Evolutionary conservation across 2,329 filamentous ascomycete species (phyloP).

Genomic region (Allantophomopsis cytisporea): DNA sequence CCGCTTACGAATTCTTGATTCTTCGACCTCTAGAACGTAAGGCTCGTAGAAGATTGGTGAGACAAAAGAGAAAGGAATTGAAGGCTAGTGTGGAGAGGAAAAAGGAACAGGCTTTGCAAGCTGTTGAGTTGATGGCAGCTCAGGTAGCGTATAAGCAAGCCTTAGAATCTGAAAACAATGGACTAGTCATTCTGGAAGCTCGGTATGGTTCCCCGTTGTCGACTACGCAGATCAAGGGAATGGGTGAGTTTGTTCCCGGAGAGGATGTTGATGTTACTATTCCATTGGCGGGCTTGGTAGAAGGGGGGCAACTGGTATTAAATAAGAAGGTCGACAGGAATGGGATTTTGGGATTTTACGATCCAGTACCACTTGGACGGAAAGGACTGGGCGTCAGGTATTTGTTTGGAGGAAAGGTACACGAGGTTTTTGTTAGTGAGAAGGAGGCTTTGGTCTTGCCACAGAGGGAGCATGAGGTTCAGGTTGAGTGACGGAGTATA

Average conservation of each 20-base stretch:
- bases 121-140: slow-evolving; percentile 24
- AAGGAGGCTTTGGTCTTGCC: slow-evolving; percentile 22
- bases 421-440: slow-evolving; percentile 22
- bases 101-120: slow-evolving; percentile 21
- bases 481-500: not conserved
- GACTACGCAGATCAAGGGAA: slow-evolving; percentile 9
- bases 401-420: slow-evolving; percentile 21
- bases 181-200: slow-evolving; percentile 23
- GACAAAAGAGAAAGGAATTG: slow-evolving; percentile 21
- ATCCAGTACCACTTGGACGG: slow-evolving; percentile 24
- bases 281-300: slow-evolving; percentile 27
- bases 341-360: slow-evolving; percentile 26
- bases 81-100: slow-evolving; percentile 20
- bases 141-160: slow-evolving; percentile 23
- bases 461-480: slow-evolving; percentile 19
- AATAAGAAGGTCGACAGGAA: slow-evolving; percentile 22
- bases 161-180: slow-evolving; percentile 19
- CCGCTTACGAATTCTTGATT: slow-evolving; percentile 24
- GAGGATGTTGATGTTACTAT: slow-evolving; percentile 24
- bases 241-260: slow-evolving; percentile 8
- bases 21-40: slow-evolving; percentile 23
- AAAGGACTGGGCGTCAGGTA: slow-evolving; percentile 27
- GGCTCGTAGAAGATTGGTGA: slow-evolving; percentile 19
- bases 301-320: slow-evolving; percentile 24
- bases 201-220: slow-evolving; percentile 23